Base-by-base conservation (phyloP, 2,329 filamentous ascomycete genomes). In the Botryotinia calthae region DNA sequence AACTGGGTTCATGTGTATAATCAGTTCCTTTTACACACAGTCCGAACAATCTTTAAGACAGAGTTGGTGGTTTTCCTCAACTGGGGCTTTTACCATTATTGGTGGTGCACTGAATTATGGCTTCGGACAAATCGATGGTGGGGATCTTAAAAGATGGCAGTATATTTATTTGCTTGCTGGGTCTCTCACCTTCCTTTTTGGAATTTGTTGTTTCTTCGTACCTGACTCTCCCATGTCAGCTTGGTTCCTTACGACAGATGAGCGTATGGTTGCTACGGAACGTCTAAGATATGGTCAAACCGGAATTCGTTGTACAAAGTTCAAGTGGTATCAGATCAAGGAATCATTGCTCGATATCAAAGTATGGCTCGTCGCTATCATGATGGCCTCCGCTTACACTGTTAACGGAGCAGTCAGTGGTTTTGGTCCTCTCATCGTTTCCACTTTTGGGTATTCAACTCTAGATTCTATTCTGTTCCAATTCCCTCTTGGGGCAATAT, bases 401-500 rank as follows among this genome's bases (percentile, higher is more conserved):
- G 87, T 93, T 74, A 93, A 93, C 77, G 91, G 91, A 16, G 91
- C 90, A 10, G 88, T 93, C 18, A 87, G 86, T 51, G 90, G 90
- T 1, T 93, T 93, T 78, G 91, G 91, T 0, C 90, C 91, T 0
- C 82, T 93, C 1, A 93, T 93, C 74, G 90, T 93, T 1, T 89
- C 86, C 1, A 93, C 90, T 0, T 93, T 93, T 78, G 90, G 90
- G 72, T 93, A 87, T 82, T 85, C 84, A 34, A 85, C 87, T 0
- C 84, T 91, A 0, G 84, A 91, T 46, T 87, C 89, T 0, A 93
- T 94, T 73, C 84, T 94, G 0, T 90, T 91, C 79, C 92, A 94
- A 77, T 93, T 94, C 73, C 92, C 92, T 0, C 85, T 94, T 0
- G 92, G 91, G 1, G 90, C 83, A 0, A 79, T 94, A n/a, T 91